Conservation (phyloP, 805 yeast species). For the Spencermartinsiella europaea region DNA sequence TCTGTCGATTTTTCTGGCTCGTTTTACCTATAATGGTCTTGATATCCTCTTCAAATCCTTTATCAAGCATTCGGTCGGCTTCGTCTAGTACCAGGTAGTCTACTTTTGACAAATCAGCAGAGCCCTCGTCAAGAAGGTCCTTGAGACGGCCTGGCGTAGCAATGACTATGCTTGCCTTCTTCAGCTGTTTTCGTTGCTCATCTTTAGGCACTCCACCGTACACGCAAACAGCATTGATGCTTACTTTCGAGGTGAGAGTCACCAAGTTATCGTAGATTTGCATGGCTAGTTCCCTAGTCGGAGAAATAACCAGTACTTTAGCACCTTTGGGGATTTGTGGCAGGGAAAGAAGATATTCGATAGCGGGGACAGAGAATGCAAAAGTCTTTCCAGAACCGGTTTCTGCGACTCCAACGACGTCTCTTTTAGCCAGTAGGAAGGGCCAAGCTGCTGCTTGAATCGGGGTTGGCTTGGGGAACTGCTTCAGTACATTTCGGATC, state of each 20-base stretch:
- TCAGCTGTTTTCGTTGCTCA: constrained; percentile 71
- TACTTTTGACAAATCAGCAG: constrained; percentile 61
- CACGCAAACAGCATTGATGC: constrained; percentile 70
- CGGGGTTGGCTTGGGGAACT: constrained; percentile 90
- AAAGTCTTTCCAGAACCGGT: constrained; percentile 98
- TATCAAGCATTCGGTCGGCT: constrained; percentile 98
- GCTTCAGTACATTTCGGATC: constrained; percentile 55
- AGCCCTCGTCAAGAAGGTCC: constrained; percentile 85
- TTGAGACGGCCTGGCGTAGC: constrained; percentile 98
- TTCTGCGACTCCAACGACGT: constrained; percentile 95
- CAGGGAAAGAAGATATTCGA: constrained; percentile 52
- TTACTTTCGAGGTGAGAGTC: constrained; percentile 52
- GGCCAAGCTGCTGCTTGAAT: constrained; percentile 97
- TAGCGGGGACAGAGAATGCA: constrained; percentile 98
- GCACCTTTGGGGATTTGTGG: constrained; percentile 41
- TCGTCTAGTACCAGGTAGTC: constrained; percentile 88
- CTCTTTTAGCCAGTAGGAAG: constrained; percentile 66
- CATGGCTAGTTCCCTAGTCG: constrained; percentile 95
- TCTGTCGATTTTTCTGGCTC: constrained; percentile 57
- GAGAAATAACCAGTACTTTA: constrained; percentile 81
- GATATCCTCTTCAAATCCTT: constrained; percentile 96
- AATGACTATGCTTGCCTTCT: constrained; percentile 62
- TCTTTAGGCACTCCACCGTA: constrained; percentile 98
- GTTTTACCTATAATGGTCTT: constrained; percentile 70
- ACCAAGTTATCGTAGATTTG: constrained; percentile 85